Evolutionary conservation across 2,329 filamentous ascomycete genomes (phyloP).

Genomic region (Clarireedia homoeocarpa): DNA sequence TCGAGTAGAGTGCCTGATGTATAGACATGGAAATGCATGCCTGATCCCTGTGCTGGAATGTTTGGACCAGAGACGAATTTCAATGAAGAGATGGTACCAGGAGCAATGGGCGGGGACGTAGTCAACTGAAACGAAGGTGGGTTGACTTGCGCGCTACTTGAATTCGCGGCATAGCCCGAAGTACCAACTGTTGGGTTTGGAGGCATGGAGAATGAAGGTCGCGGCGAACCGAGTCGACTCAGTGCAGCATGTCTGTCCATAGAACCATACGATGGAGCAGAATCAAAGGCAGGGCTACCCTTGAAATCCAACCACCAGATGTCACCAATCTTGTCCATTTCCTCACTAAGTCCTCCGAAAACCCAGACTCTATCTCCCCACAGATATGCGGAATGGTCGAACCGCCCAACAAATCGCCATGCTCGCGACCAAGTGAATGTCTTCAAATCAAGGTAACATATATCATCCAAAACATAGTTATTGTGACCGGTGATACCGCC

Average conservation of each 20-base stretch:
- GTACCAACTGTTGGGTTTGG: constrained; percentile 46
- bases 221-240: constrained; percentile 39
- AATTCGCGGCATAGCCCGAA: constrained; percentile 61
- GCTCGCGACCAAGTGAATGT: constrained; percentile 96
- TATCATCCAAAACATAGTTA: constrained; percentile 87
- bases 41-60: constrained; percentile 80
- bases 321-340: constrained; percentile 95
- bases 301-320: constrained; percentile 97
- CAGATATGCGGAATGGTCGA: constrained; percentile 91
- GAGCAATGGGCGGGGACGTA: constrained; percentile 74
- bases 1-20: constrained; percentile 89
- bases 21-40: constrained; percentile 92
- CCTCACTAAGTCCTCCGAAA: constrained; percentile 86
- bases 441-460: constrained; percentile 93
- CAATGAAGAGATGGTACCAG: constrained; percentile 80
- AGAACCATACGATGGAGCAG: constrained; percentile 51
- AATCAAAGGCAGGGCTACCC: constrained; percentile 77
- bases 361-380: constrained; percentile 92
- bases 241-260: constrained; percentile 33
- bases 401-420: constrained; percentile 91
- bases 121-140: constrained; percentile 59
- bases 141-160: constrained; percentile 58
- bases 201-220: constrained; percentile 43
- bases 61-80: constrained; percentile 84
- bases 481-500: constrained; percentile 93